phyloP scores from a whole-genome alignment of 108 stramenopile genomes.

The Nitzschia sp. region DNA sequence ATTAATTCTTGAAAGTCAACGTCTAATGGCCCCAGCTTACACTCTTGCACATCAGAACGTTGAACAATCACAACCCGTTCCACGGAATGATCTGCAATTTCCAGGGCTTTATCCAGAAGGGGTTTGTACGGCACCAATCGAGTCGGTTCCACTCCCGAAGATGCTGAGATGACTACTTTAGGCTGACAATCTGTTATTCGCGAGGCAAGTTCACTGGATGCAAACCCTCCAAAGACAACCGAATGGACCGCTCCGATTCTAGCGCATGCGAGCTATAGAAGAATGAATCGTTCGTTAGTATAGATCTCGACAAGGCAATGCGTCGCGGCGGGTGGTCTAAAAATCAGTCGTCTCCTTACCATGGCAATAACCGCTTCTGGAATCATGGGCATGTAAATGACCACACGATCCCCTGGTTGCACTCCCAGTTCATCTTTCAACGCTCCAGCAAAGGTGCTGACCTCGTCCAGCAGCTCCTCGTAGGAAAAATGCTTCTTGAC shows the following conservation, averaged over 20 bases:
- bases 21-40: slow-evolving; percentile 39
- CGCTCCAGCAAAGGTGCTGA: slow-evolving; percentile 52
- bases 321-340: too few relatives aligned
- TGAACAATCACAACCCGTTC: slow-evolving; percentile 55
- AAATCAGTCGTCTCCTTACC: slow-evolving; percentile 51
- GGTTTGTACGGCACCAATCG: slow-evolving; percentile 66
- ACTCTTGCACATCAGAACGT: slow-evolving; percentile 40
- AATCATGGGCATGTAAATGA: slow-evolving; percentile 89
- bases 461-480: slow-evolving; percentile 58
- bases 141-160: slow-evolving; percentile 62
- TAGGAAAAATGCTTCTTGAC: slow-evolving; percentile 51
- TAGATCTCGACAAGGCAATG: too few relatives aligned
- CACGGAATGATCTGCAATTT: slow-evolving; percentile 47
- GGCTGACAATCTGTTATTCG: slow-evolving; percentile 73
- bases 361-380: slow-evolving; percentile 79
- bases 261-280: not conserved
- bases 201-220: slow-evolving; percentile 63
- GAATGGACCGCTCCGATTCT: slow-evolving; percentile 62
- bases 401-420: slow-evolving; percentile 65
- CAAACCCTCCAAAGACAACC: slow-evolving; percentile 90
- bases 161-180: slow-evolving; percentile 70
- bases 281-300: too few relatives aligned
- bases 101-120: slow-evolving; percentile 61
- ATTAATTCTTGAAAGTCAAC: slow-evolving; percentile 48
- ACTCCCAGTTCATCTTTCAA: slow-evolving; percentile 55